Evolutionary conservation across 192 early-diverging fungal species (phyloP).

Genomic region (Dissophora ornata): DNA sequence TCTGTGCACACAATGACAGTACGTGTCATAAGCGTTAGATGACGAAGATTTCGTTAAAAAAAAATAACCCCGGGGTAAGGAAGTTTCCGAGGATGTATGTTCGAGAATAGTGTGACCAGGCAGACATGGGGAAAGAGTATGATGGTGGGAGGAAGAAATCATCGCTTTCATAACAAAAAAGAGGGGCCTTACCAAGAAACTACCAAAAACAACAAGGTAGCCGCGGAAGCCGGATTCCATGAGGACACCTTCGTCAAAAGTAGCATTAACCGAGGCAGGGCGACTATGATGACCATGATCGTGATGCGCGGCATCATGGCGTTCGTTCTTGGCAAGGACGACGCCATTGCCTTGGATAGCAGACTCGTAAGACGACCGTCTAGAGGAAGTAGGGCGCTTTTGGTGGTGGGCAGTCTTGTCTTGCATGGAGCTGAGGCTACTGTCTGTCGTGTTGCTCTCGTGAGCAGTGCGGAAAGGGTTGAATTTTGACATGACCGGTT

Average conservation of each 20-base stretch:
- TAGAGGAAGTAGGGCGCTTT: constrained; percentile 30
- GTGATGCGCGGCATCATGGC: constrained; percentile 23
- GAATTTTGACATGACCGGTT: constrained; percentile 21
- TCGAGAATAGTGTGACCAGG: no score
- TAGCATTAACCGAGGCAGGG: constrained; percentile 43
- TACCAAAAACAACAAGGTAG: constrained; percentile 51
- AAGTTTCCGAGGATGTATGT: no score
- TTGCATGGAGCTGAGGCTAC: constrained; percentile 19
- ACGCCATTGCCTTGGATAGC: constrained; percentile 45
- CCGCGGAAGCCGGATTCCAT: constrained; percentile 49
- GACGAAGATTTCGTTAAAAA: no score
- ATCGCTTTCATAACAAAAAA: no score
- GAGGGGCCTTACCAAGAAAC: constrained; percentile 38
- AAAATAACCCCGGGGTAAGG: background rate
- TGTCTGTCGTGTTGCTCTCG: constrained; percentile 1
- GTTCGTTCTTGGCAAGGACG: constrained; percentile 51
- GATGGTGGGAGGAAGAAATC: no score
- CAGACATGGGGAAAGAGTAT: no score
- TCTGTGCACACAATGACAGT: constrained; percentile 10
- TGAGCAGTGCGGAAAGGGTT: constrained; percentile 17
- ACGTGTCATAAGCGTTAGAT: background rate
- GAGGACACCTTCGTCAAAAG: constrained; percentile 44
- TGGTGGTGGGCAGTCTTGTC: constrained; percentile 25
- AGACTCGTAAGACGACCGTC: constrained; percentile 49
- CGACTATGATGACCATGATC: constrained; percentile 33